These are phyloP conservation scores for Patellifolia procumbens DNA, from an alignment of 179 eudicot species.

Conservation along the genomic window DNA sequence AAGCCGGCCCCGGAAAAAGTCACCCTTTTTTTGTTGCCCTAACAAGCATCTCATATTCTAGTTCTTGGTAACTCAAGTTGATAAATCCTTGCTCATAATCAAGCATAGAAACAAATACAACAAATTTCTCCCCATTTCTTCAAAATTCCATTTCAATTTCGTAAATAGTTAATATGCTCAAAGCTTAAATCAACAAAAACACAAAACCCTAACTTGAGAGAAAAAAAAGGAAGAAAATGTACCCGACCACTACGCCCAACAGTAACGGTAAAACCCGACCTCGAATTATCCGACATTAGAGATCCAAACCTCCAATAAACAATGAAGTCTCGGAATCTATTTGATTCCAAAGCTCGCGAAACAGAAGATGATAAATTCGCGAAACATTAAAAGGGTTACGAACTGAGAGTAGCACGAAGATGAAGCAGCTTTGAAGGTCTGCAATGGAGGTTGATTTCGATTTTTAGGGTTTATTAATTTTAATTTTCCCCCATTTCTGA, in stretches of 20 bases:
- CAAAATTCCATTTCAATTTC: not conserved
- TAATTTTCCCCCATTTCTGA: not conserved
- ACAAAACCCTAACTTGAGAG: slow-evolving; percentile 18
- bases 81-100: not conserved
- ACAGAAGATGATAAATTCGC: not conserved
- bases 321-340: not conserved
- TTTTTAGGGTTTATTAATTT: slow-evolving; percentile 14
- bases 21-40: no score
- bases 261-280: slow-evolving; percentile 69
- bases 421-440: not conserved
- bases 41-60: not conserved
- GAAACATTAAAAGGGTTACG: not conserved
- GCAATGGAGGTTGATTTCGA: not conserved
- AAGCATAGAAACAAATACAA: not conserved
- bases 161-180: not conserved
- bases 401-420: not conserved
- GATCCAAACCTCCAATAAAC: not conserved
- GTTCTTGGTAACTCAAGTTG: not conserved
- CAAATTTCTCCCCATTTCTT: not conserved
- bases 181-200: not conserved
- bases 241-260: slow-evolving; percentile 79
- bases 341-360: not conserved
- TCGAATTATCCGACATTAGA: slow-evolving; percentile 57
- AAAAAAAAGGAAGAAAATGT: slow-evolving; percentile 7
- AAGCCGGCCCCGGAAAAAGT: no score